Base-by-base conservation (phyloP, 2,329 filamentous ascomycete genomes). In the Colletotrichum falcatum region DNA sequence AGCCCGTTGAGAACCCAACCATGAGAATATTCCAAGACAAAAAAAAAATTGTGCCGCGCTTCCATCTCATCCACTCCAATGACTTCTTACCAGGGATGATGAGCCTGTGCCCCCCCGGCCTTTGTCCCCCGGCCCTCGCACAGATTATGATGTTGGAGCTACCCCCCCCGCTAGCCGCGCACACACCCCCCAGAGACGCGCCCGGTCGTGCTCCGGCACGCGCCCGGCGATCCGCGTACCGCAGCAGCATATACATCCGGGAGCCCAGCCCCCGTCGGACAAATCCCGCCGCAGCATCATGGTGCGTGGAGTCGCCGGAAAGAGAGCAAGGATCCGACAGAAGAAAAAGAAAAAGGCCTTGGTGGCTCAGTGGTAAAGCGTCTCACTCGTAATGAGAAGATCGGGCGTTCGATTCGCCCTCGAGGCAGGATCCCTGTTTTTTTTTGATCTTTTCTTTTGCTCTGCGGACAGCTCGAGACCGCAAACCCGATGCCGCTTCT, bases 331-430 rank as follows among this genome's bases (percentile, higher is more conserved):
- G 35, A 63, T 67, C 58, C 30, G 5, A 2, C 9, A 33, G n/a
- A n/a, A n/a, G n/a, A n/a, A n/a, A n/a, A n/a, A n/a, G 5, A 6
- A 20, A 42, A 8, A 12, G 8, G 68, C 68, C 68, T 71, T 71
- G 68, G 68, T 71, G 68, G 68, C 68, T 71, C 68, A 71, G 68
- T 71, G 68, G 68, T 71, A 71, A 71, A 71, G 68, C 68, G 68
- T 71, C 68, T 71, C 68, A 71, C 68, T 71, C 68, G 68, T 71
- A 63, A 71, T 68, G 68, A 71, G 68, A 71, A 71, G 68, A 71
- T 71, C 68, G 68, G 68, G 68, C 68, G 68, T 71, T 71, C 68
- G 68, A 71, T 71, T 71, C 68, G 68, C 68, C 68, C 68, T 71
- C 68, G 68, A 71, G 68, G 68, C 68, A 71, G 16, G 16, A 16